Base-by-base conservation (phyloP, 1,284 basidiomycete species). In the Ustilago curta region DNA sequence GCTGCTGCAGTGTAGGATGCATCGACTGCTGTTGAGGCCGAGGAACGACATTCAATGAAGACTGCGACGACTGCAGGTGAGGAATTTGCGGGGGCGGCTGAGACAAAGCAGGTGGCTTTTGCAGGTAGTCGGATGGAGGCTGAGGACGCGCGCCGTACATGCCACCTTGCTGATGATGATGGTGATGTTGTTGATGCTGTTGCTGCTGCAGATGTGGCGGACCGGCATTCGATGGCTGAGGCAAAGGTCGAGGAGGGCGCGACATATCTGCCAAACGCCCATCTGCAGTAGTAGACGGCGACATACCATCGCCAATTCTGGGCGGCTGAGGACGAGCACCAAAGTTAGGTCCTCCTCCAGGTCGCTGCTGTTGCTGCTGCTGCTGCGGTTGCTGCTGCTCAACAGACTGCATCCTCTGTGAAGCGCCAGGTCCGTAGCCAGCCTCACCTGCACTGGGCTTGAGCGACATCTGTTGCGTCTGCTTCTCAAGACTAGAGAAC, bases 381-480 rank as follows among this genome's bases (percentile, higher is more conserved):
- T 56, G n/a, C n/a, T n/a, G n/a, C n/a, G n/a, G n/a, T n/a, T n/a
- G 64, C 40, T 55, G 64, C 32, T 61, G 51, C 16, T 56, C 63
- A 19, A 64, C 55, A 53, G 64, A 47, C 29, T 77, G 77, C 44
- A 61, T 56, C 35, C 59, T 49, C 39, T 69, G 64, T 2, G 74
- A 56, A 8, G 61, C 40, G 19, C 57, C 50, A 8, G 59, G 19
- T 14, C 53, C 43, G 19, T 56, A 58, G 8, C 50, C 47, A 14
- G 55, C 29, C 7, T 72, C 67, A 21, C 45, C 48, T 4, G 27
- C 55, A n/a, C 45, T 48, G 18, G 60, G 58, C 57, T 69, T 57
- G 50, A 76, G 56, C 50, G 62, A 65, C 76, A 81, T 74, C 57
- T 80, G 77, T 42, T 77, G 65, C 3, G 80, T 79, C 68, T 79